Percentiles rank a stretch among this genome's conserved stretches.
phyloP scores from a whole-genome alignment of 2,329 filamentous ascomycete species.

The Penicillium sp. region DNA sequence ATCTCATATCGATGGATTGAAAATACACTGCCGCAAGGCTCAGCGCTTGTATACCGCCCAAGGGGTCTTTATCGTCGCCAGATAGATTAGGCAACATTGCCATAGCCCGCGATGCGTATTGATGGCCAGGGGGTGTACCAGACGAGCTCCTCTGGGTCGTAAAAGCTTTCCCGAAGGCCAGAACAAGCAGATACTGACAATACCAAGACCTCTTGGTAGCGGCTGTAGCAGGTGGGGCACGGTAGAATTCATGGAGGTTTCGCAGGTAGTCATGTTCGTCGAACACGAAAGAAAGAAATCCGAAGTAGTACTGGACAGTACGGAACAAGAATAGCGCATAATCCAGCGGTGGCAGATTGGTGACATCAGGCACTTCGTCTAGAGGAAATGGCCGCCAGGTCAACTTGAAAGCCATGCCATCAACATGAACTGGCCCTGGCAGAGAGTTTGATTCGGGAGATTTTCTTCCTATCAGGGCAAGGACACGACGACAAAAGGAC shows the following conservation, averaged over 20 bases:
- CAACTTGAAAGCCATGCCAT: conserved; percentile 32
- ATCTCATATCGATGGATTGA: conserved; percentile 43
- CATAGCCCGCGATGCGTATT: conserved; percentile 42
- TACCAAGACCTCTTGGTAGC: conserved; percentile 46
- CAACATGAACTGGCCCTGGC: conserved; percentile 34
- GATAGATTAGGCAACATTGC: conserved; percentile 39
- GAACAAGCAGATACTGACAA: conserved; percentile 52
- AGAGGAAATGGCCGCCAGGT: conserved; percentile 28
- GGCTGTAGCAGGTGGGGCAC: conserved; percentile 29
- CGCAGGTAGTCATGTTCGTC: conserved; percentile 47
- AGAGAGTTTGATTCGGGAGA: conserved; percentile 32
- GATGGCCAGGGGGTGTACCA: conserved; percentile 35
- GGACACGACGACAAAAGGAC: conserved; percentile 37
- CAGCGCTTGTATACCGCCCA: conserved; percentile 35
- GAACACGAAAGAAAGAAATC: conserved; percentile 54
- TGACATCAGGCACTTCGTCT: conserved; percentile 30
- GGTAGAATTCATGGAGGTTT: conserved; percentile 43
- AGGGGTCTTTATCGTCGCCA: conserved; percentile 29
- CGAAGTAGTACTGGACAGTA: conserved; percentile 55
- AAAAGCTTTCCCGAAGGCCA: conserved; percentile 57
- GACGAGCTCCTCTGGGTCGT: conserved; percentile 35
- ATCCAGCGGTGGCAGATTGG: conserved; percentile 50
- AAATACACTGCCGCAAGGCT: conserved; percentile 40
- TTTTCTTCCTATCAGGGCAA: conserved; percentile 32
- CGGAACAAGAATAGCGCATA: conserved; percentile 54